Evolutionary conservation across 2,329 filamentous ascomycete genomes (phyloP).

Genomic region (Diplodia intermedia): DNA sequence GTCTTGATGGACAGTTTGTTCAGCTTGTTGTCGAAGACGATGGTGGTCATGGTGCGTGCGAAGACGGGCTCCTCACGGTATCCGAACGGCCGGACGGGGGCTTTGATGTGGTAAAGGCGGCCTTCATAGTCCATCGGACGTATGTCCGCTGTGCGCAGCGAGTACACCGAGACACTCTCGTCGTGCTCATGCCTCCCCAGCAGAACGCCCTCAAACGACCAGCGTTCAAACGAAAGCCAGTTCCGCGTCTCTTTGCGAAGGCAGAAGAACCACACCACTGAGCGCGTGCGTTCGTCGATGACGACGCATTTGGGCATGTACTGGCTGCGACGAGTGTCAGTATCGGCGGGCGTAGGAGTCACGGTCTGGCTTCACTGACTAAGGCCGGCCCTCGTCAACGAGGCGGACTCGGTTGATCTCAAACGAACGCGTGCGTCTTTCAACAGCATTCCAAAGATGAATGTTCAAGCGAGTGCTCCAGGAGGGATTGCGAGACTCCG

Average conservation of each 20-base stretch:
- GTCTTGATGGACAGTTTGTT: conserved; percentile 17
- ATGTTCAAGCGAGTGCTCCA: conserved; percentile 23
- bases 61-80: conserved; percentile 16
- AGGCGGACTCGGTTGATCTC: conserved; percentile 28
- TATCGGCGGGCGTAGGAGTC: not conserved
- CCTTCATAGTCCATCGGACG: conserved; percentile 25
- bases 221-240: conserved; percentile 25
- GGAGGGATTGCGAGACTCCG: conserved; percentile 13
- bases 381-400: conserved; percentile 21
- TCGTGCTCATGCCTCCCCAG: conserved; percentile 15
- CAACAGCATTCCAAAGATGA: conserved; percentile 20
- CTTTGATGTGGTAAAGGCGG: conserved; percentile 21
- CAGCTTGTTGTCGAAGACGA: conserved; percentile 24
- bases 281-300: conserved; percentile 15
- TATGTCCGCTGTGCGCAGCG: conserved; percentile 12
- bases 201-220: conserved; percentile 24
- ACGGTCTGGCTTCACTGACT: conserved; percentile 19
- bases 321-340: conserved; percentile 9
- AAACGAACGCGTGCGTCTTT: conserved; percentile 17
- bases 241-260: conserved; percentile 16
- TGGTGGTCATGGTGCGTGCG: conserved; percentile 15
- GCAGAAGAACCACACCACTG: conserved; percentile 22
- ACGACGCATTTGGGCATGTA: conserved; percentile 28
- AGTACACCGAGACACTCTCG: conserved; percentile 11
- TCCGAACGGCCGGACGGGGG: conserved; percentile 20